Percentiles rank a stretch among this genome's conserved stretches.
Evolutionary conservation across 352 stramenopile species (phyloP).

Genomic region (Phytophthora rubi): DNA sequence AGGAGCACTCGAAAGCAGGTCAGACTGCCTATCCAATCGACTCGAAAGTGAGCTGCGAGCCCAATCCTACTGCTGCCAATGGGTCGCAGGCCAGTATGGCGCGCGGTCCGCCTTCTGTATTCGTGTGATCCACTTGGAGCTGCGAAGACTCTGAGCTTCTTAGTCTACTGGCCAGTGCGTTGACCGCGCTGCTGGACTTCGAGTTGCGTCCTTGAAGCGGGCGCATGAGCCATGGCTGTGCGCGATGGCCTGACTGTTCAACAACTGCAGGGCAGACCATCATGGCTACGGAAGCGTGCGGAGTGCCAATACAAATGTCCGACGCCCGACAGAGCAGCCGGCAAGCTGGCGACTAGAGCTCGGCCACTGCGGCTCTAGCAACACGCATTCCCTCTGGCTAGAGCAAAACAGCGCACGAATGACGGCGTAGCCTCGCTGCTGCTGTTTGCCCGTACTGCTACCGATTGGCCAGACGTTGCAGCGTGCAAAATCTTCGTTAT

Average conservation of each 20-base stretch:
- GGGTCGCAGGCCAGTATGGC: background rate
- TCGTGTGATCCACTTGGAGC: background rate
- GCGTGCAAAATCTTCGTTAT: background rate
- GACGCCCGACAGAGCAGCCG: background rate
- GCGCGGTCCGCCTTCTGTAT: background rate
- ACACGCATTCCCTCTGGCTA: background rate
- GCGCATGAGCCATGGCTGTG: background rate
- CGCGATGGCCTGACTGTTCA: conserved; percentile 14
- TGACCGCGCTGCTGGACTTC: conserved; percentile 11
- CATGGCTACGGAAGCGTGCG: conserved; percentile 7
- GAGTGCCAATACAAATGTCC: conserved; percentile 15
- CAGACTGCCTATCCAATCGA: background rate
- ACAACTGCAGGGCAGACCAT: background rate
- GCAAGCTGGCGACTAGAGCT: background rate
- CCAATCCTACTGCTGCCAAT: background rate
- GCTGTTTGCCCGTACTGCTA: background rate
- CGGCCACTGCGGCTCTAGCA: background rate
- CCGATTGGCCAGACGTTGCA: background rate
- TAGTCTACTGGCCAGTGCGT: conserved; percentile 18
- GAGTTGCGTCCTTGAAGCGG: conserved; percentile 18
- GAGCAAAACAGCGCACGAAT: background rate
- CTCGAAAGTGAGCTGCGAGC: background rate
- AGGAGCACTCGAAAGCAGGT: background rate
- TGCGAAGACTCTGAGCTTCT: conserved; percentile 1
- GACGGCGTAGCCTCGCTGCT: background rate